Base-by-base conservation (phyloP, 495 filamentous ascomycete species). In the Friedmanniomyces simplex region DNA sequence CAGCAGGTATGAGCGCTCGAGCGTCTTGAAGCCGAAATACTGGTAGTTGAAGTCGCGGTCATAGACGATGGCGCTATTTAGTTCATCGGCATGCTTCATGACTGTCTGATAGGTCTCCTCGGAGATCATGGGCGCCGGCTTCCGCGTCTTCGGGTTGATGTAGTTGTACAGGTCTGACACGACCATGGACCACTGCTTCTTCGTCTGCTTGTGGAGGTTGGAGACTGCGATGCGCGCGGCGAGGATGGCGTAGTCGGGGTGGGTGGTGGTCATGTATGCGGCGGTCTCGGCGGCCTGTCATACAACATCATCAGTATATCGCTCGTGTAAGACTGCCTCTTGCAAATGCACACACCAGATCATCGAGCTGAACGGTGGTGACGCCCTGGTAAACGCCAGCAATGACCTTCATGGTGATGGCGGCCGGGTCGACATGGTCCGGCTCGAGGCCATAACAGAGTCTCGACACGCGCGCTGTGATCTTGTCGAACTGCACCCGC, bases 1-100 rank as follows among this genome's bases (percentile, higher is more conserved):
- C 32, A 98, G 82, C 24, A 98, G 84, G 67, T 98, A 98, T 68
- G 93, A 97, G 50, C 93, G 85, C 78, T 98, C 93, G 41, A 98
- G 79, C 1, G 93, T 98, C 82, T 98, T 98, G 84, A 98, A 98
- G 55, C 93, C 93, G 58, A 98, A 98, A 77, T 89, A 98, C 76
- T 98, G 95, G 77, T 98, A 98, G 79, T 97, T 96, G 80, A 98
- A 98, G 69, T 98, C 93, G 55, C 93, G 84, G 73, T 98, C 93
- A 63, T 97, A 98, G 61, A 98, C 93, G 66, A 98, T 97, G 61
- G 93, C 91, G 16, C 93, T 96, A 78, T 98, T 95, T 37, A 98
- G 79, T 68, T 97, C 93, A 22, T 95, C 91, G 54, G 86, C 88
- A 71, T 98, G 88, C 70, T 87, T 88, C 87, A 91, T 90, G 63